Evolutionary conservation across 78 protist species (phyloP), one percentile per base, ranked within the genome.

Genomic region (Mastigamoeba balamuthi): DNA sequence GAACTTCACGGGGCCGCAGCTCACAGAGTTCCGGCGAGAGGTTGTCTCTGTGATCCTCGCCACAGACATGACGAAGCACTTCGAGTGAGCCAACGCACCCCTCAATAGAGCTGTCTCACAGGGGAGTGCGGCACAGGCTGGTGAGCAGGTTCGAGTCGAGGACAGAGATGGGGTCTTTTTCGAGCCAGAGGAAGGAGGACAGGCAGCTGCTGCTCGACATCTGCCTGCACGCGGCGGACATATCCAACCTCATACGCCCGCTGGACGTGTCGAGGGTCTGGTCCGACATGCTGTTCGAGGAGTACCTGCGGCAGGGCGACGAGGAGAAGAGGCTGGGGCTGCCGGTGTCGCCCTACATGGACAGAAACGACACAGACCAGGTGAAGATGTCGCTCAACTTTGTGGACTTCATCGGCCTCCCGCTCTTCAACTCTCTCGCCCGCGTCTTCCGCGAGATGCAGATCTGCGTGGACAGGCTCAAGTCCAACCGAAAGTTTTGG

Each of bases 331-430:
- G 25, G 7, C 27, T n/a, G 27, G 40, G 72, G 8, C 40, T 67
- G 8, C 72, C 72, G 5, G 10, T 67, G 25, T 67, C 72, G 6
- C 72, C 72, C 6, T 67, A n/a, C 29, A 67, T 67, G 72, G 37
- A 67, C 40, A 2, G 72, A 38, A 10, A 67, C 72, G 40, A 67
- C 37, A 37, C 40, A 4, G 37, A 67, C 29, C 72, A 67, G 5
- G 72, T 37, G 8, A 67, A 67, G 25, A 67, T 67, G 72, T 67
- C 72, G 43, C 72, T 67, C 40, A 37, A 37, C 37, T 67, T 67
- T 67, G 25, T 67, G 4, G 72, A 67, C 72, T 67, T 35, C 5
- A 37, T 67, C 72, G 25, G 6, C 4, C 72, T 10, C 29, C 72
- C 72, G 3, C 37, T 67, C 6, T 67, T 67, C 5, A 5, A 4